These are phyloP conservation scores for Sutorius australiensis DNA, from an alignment of 768 basidiomycete species.

Conservation along the genomic window DNA sequence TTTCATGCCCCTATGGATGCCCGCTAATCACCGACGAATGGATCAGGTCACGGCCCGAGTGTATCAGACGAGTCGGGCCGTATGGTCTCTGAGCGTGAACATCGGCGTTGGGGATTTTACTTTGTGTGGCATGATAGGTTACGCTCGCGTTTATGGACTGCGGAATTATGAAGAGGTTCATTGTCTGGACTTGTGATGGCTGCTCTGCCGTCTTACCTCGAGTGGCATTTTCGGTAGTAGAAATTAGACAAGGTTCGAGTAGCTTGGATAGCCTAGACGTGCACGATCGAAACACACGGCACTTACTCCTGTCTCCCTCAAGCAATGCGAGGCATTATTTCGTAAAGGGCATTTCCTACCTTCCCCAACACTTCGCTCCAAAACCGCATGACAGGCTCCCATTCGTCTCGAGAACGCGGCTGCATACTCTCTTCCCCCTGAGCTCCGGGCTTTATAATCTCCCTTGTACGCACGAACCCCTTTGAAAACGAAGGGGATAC, in stretches of 20 bases:
- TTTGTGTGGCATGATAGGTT: no score
- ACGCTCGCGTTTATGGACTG: no score
- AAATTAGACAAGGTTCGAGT: no score
- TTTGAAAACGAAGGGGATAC: slow-evolving; percentile 54
- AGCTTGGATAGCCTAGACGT: no score
- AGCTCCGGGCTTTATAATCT: slow-evolving; percentile 42
- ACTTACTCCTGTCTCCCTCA: not conserved
- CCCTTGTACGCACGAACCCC: slow-evolving; percentile 49
- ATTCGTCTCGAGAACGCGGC: slow-evolving; percentile 68
- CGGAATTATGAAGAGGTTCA: no score
- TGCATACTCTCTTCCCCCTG: slow-evolving; percentile 53
- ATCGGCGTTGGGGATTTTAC: no score
- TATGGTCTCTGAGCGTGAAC: not conserved
- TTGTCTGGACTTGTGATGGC: no score
- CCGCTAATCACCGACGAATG: not conserved
- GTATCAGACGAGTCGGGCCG: slow-evolving; percentile 4
- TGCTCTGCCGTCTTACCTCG: no score
- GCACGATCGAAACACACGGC: no score
- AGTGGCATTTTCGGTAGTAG: no score
- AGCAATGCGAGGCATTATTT: slow-evolving; percentile 48
- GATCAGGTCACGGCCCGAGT: slow-evolving; percentile 14
- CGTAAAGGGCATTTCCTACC: slow-evolving; percentile 61
- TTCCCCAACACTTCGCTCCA: slow-evolving; percentile 69
- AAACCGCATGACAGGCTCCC: slow-evolving; percentile 82
- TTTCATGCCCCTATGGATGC: no score